Evolutionary conservation across 805 yeast species (phyloP), one percentile per base, ranked within the genome.

Genomic region (Metschnikowia rubicola): DNA sequence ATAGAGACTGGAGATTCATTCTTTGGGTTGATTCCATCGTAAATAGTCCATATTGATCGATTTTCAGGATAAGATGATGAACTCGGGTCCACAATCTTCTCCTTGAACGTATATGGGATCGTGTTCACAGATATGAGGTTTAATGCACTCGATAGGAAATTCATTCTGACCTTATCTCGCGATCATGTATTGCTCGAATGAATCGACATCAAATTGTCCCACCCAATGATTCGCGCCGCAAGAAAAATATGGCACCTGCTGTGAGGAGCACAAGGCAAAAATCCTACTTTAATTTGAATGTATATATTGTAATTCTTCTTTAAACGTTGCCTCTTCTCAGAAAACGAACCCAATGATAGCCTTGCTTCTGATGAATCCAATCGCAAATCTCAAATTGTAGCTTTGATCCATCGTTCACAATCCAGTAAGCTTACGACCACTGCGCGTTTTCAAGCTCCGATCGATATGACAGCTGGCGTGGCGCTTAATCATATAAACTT

Each of bases 101-200:
- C 78, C 32, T 78, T 78, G 50, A 81, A 61, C 3, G 71, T 71
- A 58, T 82, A 83, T 0, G 89, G 88, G 30, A 84, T 78, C 1
- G 81, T 67, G 2, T 66, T 59, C 3, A 84, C 83, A 10, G 86
- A 78, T 19, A 83, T 62, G 3, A 81, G 70, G 39, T 78, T 78
- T 28, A 84, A 66, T 0, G 90, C 79, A 50, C 78, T 81, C 1
- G 87, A 66, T n/a, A 85, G 67, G 57, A 85, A 86, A 65, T 85
- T 84, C 91, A 85, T 85, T 29, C 7, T 7, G 26, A 21, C 26
- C 26, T 21, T 21, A 21, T 21, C 26, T 21, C 17, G 35, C 13
- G 13, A 32, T 21, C 26, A 21, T 5, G 13, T 12, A 7, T 13
- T 32, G 35, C 9, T n/a, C n/a, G n/a, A 32, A n/a, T 32, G 8